phyloP scores from a whole-genome alignment of 2,329 filamentous ascomycete genomes.

The Pseudogymnoascus sp. region DNA sequence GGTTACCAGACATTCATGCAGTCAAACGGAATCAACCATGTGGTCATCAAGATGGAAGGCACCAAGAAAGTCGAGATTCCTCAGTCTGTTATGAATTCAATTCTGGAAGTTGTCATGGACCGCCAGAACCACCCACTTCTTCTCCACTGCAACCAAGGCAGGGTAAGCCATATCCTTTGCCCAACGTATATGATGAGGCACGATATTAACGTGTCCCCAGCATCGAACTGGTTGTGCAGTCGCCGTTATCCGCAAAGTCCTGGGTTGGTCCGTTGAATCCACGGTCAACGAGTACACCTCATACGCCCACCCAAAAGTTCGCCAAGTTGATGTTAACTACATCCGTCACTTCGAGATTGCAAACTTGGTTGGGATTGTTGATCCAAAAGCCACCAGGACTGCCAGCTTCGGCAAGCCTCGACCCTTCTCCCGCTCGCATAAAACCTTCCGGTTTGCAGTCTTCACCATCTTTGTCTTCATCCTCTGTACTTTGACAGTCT shows the following conservation, averaged over 20 bases:
- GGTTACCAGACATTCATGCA: slow-evolving; percentile 56
- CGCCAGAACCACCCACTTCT: slow-evolving; percentile 70
- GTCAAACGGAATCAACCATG: slow-evolving; percentile 61
- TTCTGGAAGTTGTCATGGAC: slow-evolving; percentile 66
- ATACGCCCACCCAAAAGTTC: slow-evolving; percentile 55
- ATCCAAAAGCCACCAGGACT: neutral
- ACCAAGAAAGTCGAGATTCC: slow-evolving; percentile 77
- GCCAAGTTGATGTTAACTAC: slow-evolving; percentile 54
- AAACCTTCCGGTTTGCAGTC: neutral
- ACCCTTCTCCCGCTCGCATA: neutral
- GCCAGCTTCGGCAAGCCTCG: neutral
- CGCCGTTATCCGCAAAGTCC: slow-evolving; percentile 67
- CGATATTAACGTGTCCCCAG: slow-evolving; percentile 31
- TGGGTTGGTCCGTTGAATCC: slow-evolving; percentile 55
- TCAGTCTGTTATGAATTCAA: slow-evolving; percentile 58
- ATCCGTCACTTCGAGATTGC: slow-evolving; percentile 43
- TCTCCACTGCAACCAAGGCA: slow-evolving; percentile 91
- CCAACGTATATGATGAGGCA: neutral
- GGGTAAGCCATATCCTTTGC: slow-evolving; percentile 38
- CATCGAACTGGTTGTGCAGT: slow-evolving; percentile 89
- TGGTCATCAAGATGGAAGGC: slow-evolving; percentile 72
- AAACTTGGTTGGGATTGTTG: slow-evolving; percentile 28
- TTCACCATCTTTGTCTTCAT: slow-evolving; percentile 1
- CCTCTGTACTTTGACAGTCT: slow-evolving; percentile 7
- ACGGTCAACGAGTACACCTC: slow-evolving; percentile 67